phyloP scores from a whole-genome alignment of 1,139 yeast species.

The Protomyces macrosporus region DNA sequence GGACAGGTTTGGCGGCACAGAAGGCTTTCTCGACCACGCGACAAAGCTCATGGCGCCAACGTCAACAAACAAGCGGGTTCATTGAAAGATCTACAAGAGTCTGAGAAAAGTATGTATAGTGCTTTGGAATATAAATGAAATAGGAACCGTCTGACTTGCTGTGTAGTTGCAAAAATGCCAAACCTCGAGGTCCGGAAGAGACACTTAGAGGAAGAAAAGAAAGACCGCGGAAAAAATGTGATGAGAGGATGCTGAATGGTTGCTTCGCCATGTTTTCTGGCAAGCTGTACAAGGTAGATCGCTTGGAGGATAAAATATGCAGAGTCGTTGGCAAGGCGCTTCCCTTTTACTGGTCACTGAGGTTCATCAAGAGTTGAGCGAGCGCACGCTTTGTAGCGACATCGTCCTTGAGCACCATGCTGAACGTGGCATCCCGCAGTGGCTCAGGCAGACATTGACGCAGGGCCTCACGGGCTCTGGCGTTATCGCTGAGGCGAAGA shows the following conservation, averaged over 20 bases:
- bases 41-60: not conserved
- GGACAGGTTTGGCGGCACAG: slow-evolving; percentile 78
- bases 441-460: slow-evolving; percentile 82
- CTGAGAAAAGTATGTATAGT: too few species aligned
- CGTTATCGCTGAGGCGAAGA: slow-evolving; percentile 79
- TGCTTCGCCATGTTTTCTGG: not conserved
- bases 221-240: not conserved
- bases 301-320: not conserved
- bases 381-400: slow-evolving; percentile 81
- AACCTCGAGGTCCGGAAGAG: too few species aligned
- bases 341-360: slow-evolving; percentile 41
- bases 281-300: slow-evolving; percentile 1
- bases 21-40: slow-evolving; percentile 59
- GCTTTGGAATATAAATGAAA: too few species aligned
- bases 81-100: too few species aligned
- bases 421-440: slow-evolving; percentile 84
- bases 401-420: slow-evolving; percentile 74
- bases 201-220: not conserved
- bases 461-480: slow-evolving; percentile 83
- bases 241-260: not conserved
- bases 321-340: too few species aligned
- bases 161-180: too few species aligned
- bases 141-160: too few species aligned
- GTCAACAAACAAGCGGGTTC: too few species aligned
- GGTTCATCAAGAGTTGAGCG: slow-evolving; percentile 71